phyloP scores from a whole-genome alignment of 1,139 yeast genomes.

The Lodderomyces orthopsilosis region DNA sequence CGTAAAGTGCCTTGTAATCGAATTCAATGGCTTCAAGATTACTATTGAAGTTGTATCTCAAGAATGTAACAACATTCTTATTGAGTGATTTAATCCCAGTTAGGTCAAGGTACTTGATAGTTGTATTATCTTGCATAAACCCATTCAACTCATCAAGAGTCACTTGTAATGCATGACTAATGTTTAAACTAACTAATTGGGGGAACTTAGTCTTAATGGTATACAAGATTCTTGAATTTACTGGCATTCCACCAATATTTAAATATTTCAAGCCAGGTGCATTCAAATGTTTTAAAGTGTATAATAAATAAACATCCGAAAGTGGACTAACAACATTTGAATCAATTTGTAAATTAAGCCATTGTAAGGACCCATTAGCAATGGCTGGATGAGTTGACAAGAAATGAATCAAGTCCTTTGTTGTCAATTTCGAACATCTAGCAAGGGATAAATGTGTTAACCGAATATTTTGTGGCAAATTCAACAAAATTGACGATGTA shows the following conservation, averaged over 20 bases:
- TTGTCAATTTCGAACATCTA: constrained; percentile 73
- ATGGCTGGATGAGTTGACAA: constrained; percentile 73
- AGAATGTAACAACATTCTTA: constrained; percentile 22
- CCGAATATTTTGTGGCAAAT: constrained; percentile 52
- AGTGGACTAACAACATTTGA: constrained; percentile 64
- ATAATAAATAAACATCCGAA: constrained; percentile 56
- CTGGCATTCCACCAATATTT: constrained; percentile 76
- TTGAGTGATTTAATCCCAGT: constrained; percentile 36
- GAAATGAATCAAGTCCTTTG: constrained; percentile 70
- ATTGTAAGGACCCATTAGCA: constrained; percentile 51
- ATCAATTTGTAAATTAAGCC: constrained; percentile 79
- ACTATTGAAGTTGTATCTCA: constrained; percentile 28
- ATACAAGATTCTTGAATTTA: constrained; percentile 50
- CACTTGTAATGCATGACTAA: constrained; percentile 53
- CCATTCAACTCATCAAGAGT: constrained; percentile 48
- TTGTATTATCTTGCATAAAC: constrained; percentile 35
- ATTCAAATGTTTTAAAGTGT: constrained; percentile 51
- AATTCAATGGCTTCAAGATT: constrained; percentile 37
- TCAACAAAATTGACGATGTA: constrained; percentile 50
- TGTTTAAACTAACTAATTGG: constrained; percentile 56
- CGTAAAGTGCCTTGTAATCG: constrained; percentile 40
- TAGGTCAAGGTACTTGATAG: constrained; percentile 34
- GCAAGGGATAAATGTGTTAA: constrained; percentile 79
- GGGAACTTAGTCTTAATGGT: constrained; percentile 56
- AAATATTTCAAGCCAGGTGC: constrained; percentile 54